Base-by-base conservation (phyloP, 2,329 filamentous ascomycete genomes). In the Chaetomium sp. region DNA sequence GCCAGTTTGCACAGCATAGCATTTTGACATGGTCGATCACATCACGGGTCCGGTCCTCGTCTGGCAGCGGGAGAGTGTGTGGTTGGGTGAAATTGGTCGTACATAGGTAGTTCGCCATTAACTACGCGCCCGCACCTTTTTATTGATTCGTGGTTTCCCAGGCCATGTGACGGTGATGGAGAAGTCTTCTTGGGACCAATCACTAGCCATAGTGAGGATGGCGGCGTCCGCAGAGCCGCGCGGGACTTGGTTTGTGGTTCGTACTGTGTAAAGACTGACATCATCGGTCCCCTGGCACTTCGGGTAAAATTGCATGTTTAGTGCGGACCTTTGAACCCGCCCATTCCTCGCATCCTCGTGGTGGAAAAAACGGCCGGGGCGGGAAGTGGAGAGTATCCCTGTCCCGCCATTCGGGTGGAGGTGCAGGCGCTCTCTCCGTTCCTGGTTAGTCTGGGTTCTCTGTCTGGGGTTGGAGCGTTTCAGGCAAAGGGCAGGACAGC, bases 401-500 rank as follows among this genome's bases (percentile, higher is more conserved):
- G 27, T 23, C 55, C 54, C 29, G 13, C 12, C n/a, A 33, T 8
- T 21, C 7, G 19, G 25, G 47, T 35, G 53, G 65, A 23, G 47
- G 10, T 50, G 38, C 49, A 61, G 58, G 56, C 27, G 59, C 54
- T 35, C 29, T 62, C 31, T 31, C 67, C 61, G 5, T 59, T 64
- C 51, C 47, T 6, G 61, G 67, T 63, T 67, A 66, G 65, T 13
- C 21, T 61, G 49, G 33, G 53, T 21, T 57, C 12, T 25, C 49
- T 49, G 9, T 27, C 56, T 3, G 33, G 47, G 60, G 51, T 49
- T 49, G 47, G 49, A 57, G 64, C 27, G 67, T 69, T 69, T 69
- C 67, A 69, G 63, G 53, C 45, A 60, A 60, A 65, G 56, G 53
- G 33, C 33, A 57, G 42, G 31, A 55, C 27, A 29, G 27, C 27